Percentiles rank a stretch among this genome's conserved stretches.
phyloP scores from a whole-genome alignment of 495 filamentous ascomycete species.

The Xylaria telfairii region DNA sequence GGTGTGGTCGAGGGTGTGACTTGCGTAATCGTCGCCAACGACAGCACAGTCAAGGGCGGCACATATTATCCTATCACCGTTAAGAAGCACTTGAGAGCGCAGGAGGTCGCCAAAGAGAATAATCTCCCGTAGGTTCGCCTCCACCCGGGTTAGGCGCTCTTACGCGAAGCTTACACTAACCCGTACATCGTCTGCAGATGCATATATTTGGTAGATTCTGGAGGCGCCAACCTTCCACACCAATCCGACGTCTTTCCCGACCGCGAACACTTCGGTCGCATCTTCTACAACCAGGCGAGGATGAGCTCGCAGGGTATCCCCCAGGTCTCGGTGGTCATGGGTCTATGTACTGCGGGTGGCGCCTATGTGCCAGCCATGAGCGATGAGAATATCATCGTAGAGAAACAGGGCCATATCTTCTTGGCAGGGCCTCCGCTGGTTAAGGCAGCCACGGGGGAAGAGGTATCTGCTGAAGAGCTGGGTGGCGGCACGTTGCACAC shows the following conservation, averaged over 20 bases:
- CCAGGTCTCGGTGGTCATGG: slow-evolving; percentile 96
- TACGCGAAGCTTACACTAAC: slow-evolving; percentile 21
- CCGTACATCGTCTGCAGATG: slow-evolving; percentile 54
- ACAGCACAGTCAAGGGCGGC: slow-evolving; percentile 98
- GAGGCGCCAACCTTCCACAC: slow-evolving; percentile 93
- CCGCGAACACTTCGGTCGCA: slow-evolving; percentile 92
- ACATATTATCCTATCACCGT: slow-evolving; percentile 98
- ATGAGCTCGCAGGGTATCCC: slow-evolving; percentile 87
- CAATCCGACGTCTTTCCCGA: slow-evolving; percentile 98
- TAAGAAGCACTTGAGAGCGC: slow-evolving; percentile 95
- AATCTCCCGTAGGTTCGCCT: slow-evolving; percentile 57
- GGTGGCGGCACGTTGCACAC: slow-evolving; percentile 93
- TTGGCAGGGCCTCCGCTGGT: slow-evolving; percentile 94
- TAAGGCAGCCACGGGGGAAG: slow-evolving; percentile 95
- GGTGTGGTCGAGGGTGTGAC: slow-evolving; percentile 88
- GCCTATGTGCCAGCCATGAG: slow-evolving; percentile 98
- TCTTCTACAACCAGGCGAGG: slow-evolving; percentile 98
- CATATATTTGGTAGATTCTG: slow-evolving; percentile 96
- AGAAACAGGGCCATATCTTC: slow-evolving; percentile 95
- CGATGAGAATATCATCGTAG: slow-evolving; percentile 95
- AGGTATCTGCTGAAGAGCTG: slow-evolving; percentile 89
- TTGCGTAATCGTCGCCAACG: slow-evolving; percentile 95
- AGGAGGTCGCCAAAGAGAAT: slow-evolving; percentile 90
- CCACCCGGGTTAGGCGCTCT: slow-evolving; percentile 1
- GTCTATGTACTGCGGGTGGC: slow-evolving; percentile 93